A percentile compares a stretch with the other conserved stretches of the same genome.
phyloP scores from a whole-genome alignment of 352 stramenopile genomes.

The Globisporangium spiculum region DNA sequence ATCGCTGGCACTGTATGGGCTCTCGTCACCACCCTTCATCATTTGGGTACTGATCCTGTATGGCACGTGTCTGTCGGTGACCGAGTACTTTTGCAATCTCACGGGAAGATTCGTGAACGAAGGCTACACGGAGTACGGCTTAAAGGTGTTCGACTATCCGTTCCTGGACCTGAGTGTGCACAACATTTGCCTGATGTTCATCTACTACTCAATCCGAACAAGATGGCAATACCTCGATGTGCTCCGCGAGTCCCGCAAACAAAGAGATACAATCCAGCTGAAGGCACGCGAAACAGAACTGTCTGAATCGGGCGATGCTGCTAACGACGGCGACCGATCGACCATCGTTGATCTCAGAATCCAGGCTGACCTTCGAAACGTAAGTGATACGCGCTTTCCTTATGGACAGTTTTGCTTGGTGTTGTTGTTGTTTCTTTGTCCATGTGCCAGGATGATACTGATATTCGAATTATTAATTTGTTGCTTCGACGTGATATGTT shows the following conservation, averaged over 20 bases:
- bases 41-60: constrained; percentile 70
- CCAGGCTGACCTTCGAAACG: constrained; percentile 50
- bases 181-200: constrained; percentile 72
- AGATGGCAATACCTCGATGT: constrained; percentile 74
- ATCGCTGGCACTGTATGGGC: constrained; percentile 62
- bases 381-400: constrained; percentile 17
- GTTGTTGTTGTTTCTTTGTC: neutral
- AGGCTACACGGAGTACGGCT: constrained; percentile 56
- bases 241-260: constrained; percentile 27
- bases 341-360: constrained; percentile 36
- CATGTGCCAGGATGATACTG: neutral
- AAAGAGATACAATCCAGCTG: constrained; percentile 20
- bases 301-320: constrained; percentile 3
- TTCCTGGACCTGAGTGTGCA: constrained; percentile 75
- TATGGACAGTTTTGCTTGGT: neutral
- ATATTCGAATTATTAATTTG: neutral
- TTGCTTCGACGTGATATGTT: constrained; percentile 3
- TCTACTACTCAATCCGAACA: constrained; percentile 78
- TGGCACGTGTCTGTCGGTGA: constrained; percentile 45
- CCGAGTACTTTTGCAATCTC: constrained; percentile 70
- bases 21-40: constrained; percentile 44
- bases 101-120: constrained; percentile 42
- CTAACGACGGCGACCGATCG: constrained; percentile 20
- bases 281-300: constrained; percentile 7
- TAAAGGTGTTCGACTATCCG: constrained; percentile 70